Base-by-base conservation (phyloP, 2,329 filamentous ascomycete genomes). In the Diaporthe caulivora region DNA sequence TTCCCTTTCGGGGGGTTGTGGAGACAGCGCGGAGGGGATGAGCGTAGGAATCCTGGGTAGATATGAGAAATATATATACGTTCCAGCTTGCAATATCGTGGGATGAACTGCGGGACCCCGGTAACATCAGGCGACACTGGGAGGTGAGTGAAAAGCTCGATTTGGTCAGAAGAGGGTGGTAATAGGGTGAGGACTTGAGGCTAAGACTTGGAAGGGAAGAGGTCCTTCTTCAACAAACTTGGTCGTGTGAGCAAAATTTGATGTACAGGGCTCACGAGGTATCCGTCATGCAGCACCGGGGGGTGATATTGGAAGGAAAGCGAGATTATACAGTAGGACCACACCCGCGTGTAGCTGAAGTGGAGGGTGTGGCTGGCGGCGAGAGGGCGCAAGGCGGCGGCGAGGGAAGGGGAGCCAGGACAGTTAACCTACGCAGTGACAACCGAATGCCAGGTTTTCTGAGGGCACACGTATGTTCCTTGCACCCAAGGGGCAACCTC, bases 221-320 rank as follows among this genome's bases (percentile, higher is more conserved):
- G 42, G 44, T n/a, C 21, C 44, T 37, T 44, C 31, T 72, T 70
- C 40, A 44, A 51, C 44, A 29, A 42, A 44, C 44, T 51, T 71
- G 68, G 71, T 75, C 74, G 58, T 71, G 74, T 75, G 74, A 73
- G 44, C 74, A 40, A 65, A 21, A 53, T 64, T 51, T 58, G 53
- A 34, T 7, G n/a, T 62, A 60, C 54, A 11, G 71, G 47, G 53
- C 71, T 73, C 74, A 75, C 74, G 72, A 64, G 73, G 64, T 44
- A 29, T 55, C 47, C 71, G 53, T 70, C 67, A 71, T 73, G 74
- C 74, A 75, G 71, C 57, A 65, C 47, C 37, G 60, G 71, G 67
- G 72, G 60, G 67, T 68, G 67, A 71, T 67, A 55, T 64, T 44
- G 34, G 42, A 40, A 44, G 55, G 37, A 71, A 62, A 37, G 57